These are phyloP conservation scores for Fusarium kyushuense DNA, from an alignment of 2,329 filamentous ascomycete genomes.

Conservation along the genomic window DNA sequence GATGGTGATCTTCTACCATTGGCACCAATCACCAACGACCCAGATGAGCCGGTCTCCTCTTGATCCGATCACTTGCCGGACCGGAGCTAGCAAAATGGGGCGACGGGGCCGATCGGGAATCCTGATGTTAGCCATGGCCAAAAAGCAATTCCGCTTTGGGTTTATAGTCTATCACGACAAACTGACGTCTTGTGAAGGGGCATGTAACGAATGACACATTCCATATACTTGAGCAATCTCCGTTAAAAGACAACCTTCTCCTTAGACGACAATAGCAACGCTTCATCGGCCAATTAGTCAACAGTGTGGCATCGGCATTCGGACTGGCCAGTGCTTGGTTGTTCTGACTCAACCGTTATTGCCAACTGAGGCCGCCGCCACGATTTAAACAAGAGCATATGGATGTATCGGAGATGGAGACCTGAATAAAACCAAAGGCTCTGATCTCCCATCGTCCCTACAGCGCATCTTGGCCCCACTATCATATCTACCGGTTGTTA, in stretches of 20 bases:
- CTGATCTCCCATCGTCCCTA: background rate
- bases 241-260: background rate
- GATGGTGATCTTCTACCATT: slow-evolving; percentile 14
- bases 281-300: background rate
- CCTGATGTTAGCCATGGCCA: slow-evolving; percentile 20
- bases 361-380: background rate
- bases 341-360: background rate
- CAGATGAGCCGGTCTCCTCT: slow-evolving; percentile 30
- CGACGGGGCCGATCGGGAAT: slow-evolving; percentile 25
- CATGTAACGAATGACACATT: background rate
- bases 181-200: background rate
- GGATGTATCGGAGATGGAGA: background rate
- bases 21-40: slow-evolving; percentile 29
- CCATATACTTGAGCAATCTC: background rate
- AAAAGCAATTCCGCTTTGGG: slow-evolving; percentile 11
- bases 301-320: background rate
- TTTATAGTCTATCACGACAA: background rate
- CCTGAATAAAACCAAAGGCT: background rate
- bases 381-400: background rate
- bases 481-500: background rate
- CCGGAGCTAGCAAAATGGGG: slow-evolving; percentile 25
- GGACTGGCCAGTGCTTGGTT: background rate
- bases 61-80: slow-evolving; percentile 22
- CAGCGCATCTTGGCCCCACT: background rate
- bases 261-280: background rate